Conservation (phyloP, 257 asterid species). For the Solanum commersonii region DNA sequence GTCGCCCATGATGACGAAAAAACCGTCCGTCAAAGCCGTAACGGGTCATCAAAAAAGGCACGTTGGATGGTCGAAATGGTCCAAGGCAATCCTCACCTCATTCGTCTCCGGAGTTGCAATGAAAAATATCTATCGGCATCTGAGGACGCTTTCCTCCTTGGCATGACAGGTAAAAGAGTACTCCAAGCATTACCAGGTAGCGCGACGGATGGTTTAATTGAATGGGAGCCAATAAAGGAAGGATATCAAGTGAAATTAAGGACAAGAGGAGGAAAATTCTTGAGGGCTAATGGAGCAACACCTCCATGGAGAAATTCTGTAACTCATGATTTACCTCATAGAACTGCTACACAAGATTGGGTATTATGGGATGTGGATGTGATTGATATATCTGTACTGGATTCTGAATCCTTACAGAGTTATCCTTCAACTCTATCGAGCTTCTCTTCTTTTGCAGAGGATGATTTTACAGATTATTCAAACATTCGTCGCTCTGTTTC, state of each 20-base stretch:
- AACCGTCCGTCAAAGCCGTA: slow-evolving; percentile 53
- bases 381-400: slow-evolving; percentile 12
- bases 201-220: slow-evolving; percentile 15
- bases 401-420: slow-evolving; percentile 23
- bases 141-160: slow-evolving; percentile 30
- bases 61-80: slow-evolving; percentile 60
- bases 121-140: slow-evolving; percentile 59
- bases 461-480: slow-evolving; percentile 1
- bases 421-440: slow-evolving; percentile 15
- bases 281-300: slow-evolving; percentile 55
- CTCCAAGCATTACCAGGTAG: slow-evolving; percentile 10
- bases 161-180: slow-evolving; percentile 50
- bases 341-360: slow-evolving; percentile 62
- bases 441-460: slow-evolving; percentile 7
- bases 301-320: slow-evolving; percentile 65
- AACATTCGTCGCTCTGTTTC: neutral
- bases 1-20: slow-evolving; percentile 50
- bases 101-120: slow-evolving; percentile 53
- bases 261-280: slow-evolving; percentile 36
- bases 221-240: slow-evolving; percentile 64
- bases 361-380: slow-evolving; percentile 57
- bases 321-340: slow-evolving; percentile 52
- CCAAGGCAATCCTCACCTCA: slow-evolving; percentile 27
- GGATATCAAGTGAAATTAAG: slow-evolving; percentile 36
- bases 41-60: slow-evolving; percentile 47